These are phyloP conservation scores for Plasmodium gonderi DNA, from an alignment of 169 alveolate species.

Conservation along the genomic window DNA sequence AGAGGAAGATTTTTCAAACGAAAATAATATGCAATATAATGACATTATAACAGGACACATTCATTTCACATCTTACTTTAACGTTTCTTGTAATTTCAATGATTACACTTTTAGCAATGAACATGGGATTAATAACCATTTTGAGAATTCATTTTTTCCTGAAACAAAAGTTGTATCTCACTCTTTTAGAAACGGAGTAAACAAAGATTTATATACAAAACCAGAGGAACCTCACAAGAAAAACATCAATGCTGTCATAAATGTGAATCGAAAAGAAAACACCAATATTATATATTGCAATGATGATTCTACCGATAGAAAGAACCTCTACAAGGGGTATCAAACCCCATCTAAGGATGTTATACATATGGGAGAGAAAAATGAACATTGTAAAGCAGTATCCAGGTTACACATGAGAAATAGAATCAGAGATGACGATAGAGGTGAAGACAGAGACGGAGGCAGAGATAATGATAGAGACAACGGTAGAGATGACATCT, in stretches of 20 bases:
- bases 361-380: too few species aligned
- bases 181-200: not conserved
- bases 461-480: too few species aligned
- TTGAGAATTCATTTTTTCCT: not conserved
- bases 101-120: not conserved
- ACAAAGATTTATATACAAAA: too few species aligned
- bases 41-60: slow-evolving; percentile 37
- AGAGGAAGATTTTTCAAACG: not conserved
- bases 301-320: too few species aligned
- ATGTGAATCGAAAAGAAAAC: too few species aligned
- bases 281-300: too few species aligned
- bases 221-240: not conserved
- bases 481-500: not conserved
- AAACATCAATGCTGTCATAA: not conserved
- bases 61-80: slow-evolving; percentile 54
- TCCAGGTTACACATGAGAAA: too few species aligned
- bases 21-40: not conserved
- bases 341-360: too few species aligned
- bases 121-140: not conserved
- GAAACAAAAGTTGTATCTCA: not conserved
- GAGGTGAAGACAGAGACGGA: not conserved
- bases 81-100: slow-evolving; percentile 48
- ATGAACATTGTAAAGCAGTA: too few species aligned
- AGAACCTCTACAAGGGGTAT: too few species aligned
- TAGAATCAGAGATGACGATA: too few species aligned